A percentile compares a stretch with the other conserved stretches of the same genome.
Evolutionary conservation across 352 stramenopile species (phyloP).

Genomic region (Phytophthora litchii): DNA sequence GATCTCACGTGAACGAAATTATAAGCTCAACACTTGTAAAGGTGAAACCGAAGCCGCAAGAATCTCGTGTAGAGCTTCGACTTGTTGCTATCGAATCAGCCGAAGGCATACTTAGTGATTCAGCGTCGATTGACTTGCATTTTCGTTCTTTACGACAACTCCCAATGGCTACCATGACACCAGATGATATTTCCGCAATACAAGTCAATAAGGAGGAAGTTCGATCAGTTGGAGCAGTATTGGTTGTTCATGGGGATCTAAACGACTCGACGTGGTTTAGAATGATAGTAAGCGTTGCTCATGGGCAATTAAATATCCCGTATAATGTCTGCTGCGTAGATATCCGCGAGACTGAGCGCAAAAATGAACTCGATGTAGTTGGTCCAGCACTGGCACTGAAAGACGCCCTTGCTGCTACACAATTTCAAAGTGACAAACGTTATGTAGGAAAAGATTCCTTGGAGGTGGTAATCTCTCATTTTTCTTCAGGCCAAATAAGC

Average conservation of each 20-base stretch:
- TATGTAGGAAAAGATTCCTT: constrained; percentile 27
- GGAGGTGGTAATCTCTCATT: constrained; percentile 9
- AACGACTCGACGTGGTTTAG: constrained; percentile 25
- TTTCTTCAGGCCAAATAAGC: not conserved
- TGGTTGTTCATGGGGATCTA: constrained; percentile 15
- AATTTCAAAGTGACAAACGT: constrained; percentile 13
- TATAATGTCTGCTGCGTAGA: constrained; percentile 33
- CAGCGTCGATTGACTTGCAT: constrained; percentile 4
- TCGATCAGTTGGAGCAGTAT: constrained; percentile 16
- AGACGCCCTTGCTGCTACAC: constrained; percentile 13
- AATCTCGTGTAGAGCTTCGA: constrained; percentile 1
- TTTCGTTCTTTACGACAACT: constrained; percentile 1
- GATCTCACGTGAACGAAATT: not conserved
- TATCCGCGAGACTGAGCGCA: constrained; percentile 8
- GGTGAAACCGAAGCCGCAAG: not conserved
- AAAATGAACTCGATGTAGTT: constrained; percentile 27
- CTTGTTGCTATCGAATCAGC: constrained; percentile 1
- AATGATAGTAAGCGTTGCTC: constrained; percentile 15
- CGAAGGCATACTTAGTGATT: not conserved
- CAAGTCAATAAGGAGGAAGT: constrained; percentile 1
- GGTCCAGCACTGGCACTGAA: constrained; percentile 19
- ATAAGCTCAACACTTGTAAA: not conserved
- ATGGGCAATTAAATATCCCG: constrained; percentile 29
- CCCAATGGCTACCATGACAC: constrained; percentile 1
- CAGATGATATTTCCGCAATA: constrained; percentile 9